phyloP scores from a whole-genome alignment of 176 grass and related monocot genomes.

The Avena insularis region DNA sequence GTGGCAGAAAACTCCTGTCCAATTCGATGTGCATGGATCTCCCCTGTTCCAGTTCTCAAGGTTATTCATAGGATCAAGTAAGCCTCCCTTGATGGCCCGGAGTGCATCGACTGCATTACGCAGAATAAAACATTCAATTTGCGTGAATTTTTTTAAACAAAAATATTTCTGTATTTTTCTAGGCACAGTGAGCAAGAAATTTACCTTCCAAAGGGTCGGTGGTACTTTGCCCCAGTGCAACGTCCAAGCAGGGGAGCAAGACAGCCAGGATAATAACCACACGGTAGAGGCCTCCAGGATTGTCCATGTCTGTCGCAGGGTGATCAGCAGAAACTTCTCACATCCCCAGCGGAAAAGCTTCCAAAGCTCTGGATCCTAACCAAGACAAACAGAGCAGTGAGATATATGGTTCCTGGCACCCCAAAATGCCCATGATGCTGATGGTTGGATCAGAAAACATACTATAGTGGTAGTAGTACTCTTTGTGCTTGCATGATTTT shows the following conservation, averaged over 20 bases:
- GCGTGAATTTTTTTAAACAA: background rate
- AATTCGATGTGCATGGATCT: slow-evolving; percentile 90
- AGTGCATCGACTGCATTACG: slow-evolving; percentile 48
- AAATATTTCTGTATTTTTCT: background rate
- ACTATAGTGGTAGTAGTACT: background rate
- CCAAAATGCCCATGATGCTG: slow-evolving; percentile 3
- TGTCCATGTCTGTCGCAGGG: slow-evolving; percentile 19
- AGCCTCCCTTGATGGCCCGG: slow-evolving; percentile 47
- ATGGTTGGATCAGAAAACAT: slow-evolving; percentile 5
- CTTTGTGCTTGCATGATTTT: slow-evolving; percentile 1
- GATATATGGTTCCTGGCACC: background rate
- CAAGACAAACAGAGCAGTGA: background rate
- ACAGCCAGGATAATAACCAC: slow-evolving; percentile 5
- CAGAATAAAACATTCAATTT: slow-evolving; percentile 17
- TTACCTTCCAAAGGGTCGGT: slow-evolving; percentile 59
- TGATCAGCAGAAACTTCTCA: slow-evolving; percentile 39
- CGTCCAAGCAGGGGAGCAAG: slow-evolving; percentile 44
- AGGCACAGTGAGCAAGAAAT: background rate
- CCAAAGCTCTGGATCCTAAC: background rate
- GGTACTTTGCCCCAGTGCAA: slow-evolving; percentile 36
- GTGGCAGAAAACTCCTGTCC: slow-evolving; percentile 82
- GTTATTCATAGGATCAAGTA: slow-evolving; percentile 57
- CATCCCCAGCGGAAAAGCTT: background rate
- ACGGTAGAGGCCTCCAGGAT: slow-evolving; percentile 6
- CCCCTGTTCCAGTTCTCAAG: slow-evolving; percentile 72